Percentiles rank a stretch among this genome's conserved stretches.
phyloP scores from a whole-genome alignment of 2,329 filamentous ascomycete species.

The Fusarium sp. region DNA sequence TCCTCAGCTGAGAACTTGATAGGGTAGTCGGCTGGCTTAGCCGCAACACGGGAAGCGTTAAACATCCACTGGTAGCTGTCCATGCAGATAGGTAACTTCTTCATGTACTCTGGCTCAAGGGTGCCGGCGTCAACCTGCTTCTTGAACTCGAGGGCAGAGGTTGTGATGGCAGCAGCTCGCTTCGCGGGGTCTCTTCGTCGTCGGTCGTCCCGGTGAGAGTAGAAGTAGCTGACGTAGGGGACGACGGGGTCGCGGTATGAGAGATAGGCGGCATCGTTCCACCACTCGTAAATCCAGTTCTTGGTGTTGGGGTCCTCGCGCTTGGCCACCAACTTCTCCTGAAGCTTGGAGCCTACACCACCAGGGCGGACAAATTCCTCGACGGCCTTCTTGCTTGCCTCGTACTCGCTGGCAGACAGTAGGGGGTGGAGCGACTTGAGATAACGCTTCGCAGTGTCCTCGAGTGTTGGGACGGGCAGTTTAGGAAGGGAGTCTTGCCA shows the following conservation, averaged over 20 bases:
- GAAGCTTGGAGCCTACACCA: slow-evolving; percentile 81
- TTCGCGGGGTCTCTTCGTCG: slow-evolving; percentile 87
- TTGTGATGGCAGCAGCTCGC: slow-evolving; percentile 90
- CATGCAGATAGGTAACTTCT: slow-evolving; percentile 97
- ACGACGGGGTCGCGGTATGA: slow-evolving; percentile 94
- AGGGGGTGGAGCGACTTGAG: slow-evolving; percentile 82
- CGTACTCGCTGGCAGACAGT: slow-evolving; percentile 73
- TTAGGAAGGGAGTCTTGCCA: slow-evolving; percentile 87
- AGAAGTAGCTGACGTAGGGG: slow-evolving; percentile 99
- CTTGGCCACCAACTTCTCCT: slow-evolving; percentile 84
- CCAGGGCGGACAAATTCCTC: slow-evolving; percentile 90
- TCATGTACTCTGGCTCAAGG: slow-evolving; percentile 98
- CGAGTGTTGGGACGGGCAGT: slow-evolving; percentile 81
- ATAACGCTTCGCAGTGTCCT: slow-evolving; percentile 84
- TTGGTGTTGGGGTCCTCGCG: slow-evolving; percentile 81
- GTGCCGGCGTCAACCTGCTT: slow-evolving; percentile 83
- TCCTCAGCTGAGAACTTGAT: slow-evolving; percentile 79
- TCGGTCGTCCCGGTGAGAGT: slow-evolving; percentile 95
- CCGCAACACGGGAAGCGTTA: slow-evolving; percentile 87
- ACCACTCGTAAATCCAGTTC: slow-evolving; percentile 99
- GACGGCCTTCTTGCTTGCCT: slow-evolving; percentile 82
- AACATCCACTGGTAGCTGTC: slow-evolving; percentile 99
- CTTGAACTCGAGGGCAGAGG: slow-evolving; percentile 91
- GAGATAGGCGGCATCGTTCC: slow-evolving; percentile 95
- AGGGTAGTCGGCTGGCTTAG: slow-evolving; percentile 82